Evolutionary conservation across 768 basidiomycete genomes (phyloP), one percentile per base, ranked within the genome.

Genomic region (Lactifluus piperatus): DNA sequence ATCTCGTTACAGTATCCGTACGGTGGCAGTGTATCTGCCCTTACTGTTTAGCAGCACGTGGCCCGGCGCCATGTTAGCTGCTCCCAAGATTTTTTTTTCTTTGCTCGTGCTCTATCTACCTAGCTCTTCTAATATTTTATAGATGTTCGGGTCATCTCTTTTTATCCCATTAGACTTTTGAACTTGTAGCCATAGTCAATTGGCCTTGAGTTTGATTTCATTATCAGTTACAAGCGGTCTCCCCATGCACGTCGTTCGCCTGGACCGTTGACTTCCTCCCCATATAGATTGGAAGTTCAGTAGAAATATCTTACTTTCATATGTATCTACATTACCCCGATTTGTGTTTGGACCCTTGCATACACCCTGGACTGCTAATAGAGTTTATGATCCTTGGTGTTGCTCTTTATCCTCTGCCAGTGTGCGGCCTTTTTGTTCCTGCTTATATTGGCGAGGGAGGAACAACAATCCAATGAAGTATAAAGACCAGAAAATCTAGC

Each of bases 141-240:
- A 10, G 22, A 24, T 24, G 43, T 24, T 44, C 22, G 22, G 43
- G 11, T 34, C 4, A 32, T 34, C 3, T 53, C 16, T 34, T 10
- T 20, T 41, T 18, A 34, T 3, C 3, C 39, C 34, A 29, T 36
- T 3, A 54, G 44, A 46, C 26, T 26, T n/a, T 37, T 22, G 36
- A 45, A 39, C 43, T 39, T 60, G 59, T 60, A 56, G 54, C 54
- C 39, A 56, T 60, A 55, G 54, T 30, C 56, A 30, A 44, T 37
- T 41, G 36, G 41, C 43, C 36, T 51, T 18, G 32, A 34, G 32
- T 50, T 55, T 34, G 34, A 41, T 36, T 41, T 51, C 24, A 3
- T 50, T 4, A 44, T 45, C 39, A 26, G 27, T 36, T n/a, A 14
- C 20, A 14, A n/a, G 32, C 16, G 29, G 29, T 46, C 37, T 60